These are phyloP conservation scores for Eimeria zaria DNA, from an alignment of 169 alveolate genomes.

Conservation along the genomic window DNA sequence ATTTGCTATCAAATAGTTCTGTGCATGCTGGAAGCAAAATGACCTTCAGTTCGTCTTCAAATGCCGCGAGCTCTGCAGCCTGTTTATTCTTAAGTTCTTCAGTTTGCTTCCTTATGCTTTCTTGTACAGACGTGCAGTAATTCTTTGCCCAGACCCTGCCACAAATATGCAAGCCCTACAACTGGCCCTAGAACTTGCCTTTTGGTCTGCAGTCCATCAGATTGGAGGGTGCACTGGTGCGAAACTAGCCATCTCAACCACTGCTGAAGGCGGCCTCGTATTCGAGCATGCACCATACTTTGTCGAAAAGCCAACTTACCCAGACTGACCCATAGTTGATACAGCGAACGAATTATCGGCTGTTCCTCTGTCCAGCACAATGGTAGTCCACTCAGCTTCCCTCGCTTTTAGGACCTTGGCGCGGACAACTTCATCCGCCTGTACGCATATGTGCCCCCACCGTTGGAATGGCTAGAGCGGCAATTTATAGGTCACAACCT, in stretches of 20 bases:
- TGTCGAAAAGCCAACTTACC: background rate
- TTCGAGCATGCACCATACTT: background rate
- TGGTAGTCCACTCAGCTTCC: conserved; percentile 48
- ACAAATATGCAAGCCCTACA: background rate
- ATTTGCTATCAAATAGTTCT: background rate
- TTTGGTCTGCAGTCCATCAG: background rate
- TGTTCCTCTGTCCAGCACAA: background rate
- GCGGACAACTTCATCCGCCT: conserved; percentile 30
- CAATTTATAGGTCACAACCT: background rate
- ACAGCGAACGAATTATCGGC: conserved; percentile 14
- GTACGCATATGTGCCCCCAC: background rate
- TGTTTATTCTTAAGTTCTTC: conserved; percentile 36
- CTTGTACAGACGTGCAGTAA: conserved; percentile 31
- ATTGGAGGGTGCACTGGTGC: background rate
- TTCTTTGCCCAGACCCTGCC: conserved; percentile 35
- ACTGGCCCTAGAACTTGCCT: background rate
- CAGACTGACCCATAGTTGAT: conserved; percentile 22
- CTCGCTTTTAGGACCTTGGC: background rate
- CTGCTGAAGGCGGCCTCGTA: background rate
- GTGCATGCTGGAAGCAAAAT: background rate
- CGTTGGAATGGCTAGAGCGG: background rate
- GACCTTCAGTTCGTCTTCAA: background rate
- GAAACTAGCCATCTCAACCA: background rate
- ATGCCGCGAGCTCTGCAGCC: conserved; percentile 57
- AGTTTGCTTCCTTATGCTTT: conserved; percentile 17